A percentile compares a stretch with the other conserved stretches of the same genome.
Conservation (phyloP, 73 alveolate genomes). For the Paramecium sexaurelia region DNA sequence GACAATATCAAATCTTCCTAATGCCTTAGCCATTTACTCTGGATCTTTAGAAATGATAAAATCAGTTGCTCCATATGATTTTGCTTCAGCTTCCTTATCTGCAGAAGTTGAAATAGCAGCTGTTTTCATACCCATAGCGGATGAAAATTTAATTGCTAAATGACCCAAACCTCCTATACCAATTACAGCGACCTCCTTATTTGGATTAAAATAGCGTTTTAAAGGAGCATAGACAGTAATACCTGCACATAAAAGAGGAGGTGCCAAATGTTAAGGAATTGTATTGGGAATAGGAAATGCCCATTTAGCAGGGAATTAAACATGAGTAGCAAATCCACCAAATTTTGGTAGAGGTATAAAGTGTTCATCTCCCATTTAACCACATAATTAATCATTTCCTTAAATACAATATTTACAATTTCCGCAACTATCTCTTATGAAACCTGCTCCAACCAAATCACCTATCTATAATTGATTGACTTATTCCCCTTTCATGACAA, state of each 20-base stretch:
- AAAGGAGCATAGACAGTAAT: conserved; percentile 79
- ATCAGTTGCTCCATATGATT: conserved; percentile 79
- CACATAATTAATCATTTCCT: conserved; percentile 78
- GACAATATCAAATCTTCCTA: conserved; percentile 71
- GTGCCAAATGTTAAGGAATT: conserved; percentile 63
- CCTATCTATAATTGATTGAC: conserved; percentile 64
- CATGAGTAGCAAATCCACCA: conserved; percentile 86
- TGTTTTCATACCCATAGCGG: conserved; percentile 72
- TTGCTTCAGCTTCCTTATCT: conserved; percentile 71
- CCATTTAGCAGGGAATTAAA: conserved; percentile 75
- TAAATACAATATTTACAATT: conserved; percentile 67
- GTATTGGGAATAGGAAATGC: conserved; percentile 73
- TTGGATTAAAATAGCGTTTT: conserved; percentile 70
- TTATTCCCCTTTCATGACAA: conserved; percentile 55
- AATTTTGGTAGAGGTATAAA: conserved; percentile 72
- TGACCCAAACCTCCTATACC: conserved; percentile 89
- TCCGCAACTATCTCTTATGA: conserved; percentile 79
- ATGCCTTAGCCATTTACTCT: conserved; percentile 66
- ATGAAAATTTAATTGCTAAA: conserved; percentile 77
- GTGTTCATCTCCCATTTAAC: conserved; percentile 62
- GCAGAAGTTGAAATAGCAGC: conserved; percentile 76
- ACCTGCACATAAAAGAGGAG: conserved; percentile 90
- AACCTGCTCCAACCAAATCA: conserved; percentile 75
- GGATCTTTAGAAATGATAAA: conserved; percentile 65
- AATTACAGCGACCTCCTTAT: conserved; percentile 75